A percentile compares a stretch with the other conserved stretches of the same genome.
Conservation (phyloP, 2,329 filamentous ascomycete species). For the Fusarium solani-melongenae region DNA sequence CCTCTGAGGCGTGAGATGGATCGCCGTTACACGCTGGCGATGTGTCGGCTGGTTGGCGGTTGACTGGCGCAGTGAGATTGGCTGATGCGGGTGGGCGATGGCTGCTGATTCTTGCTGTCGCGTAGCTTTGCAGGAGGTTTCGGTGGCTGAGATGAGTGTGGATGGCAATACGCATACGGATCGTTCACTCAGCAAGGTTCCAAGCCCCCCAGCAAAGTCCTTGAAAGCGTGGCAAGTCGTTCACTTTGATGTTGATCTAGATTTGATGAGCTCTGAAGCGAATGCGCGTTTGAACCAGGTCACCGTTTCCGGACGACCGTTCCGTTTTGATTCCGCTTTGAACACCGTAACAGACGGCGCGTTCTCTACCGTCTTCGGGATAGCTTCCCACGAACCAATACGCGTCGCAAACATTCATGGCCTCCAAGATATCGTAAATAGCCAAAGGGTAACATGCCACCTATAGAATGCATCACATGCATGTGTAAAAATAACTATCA, state of each 20-base stretch:
- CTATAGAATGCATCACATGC: neutral
- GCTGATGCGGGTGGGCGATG: slow-evolving; percentile 19
- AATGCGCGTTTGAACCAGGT: slow-evolving; percentile 30
- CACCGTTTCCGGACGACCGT: slow-evolving; percentile 21
- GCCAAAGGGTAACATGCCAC: neutral
- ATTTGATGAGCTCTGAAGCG: slow-evolving; percentile 28
- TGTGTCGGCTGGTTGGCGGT: slow-evolving; percentile 14
- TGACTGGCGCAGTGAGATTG: slow-evolving; percentile 29
- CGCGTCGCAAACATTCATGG: neutral
- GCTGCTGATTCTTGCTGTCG: slow-evolving; percentile 14
- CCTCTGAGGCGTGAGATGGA: slow-evolving; percentile 1
- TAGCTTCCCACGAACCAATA: neutral
- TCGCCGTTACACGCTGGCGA: slow-evolving; percentile 24
- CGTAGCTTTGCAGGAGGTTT: slow-evolving; percentile 12
- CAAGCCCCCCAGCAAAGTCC: slow-evolving; percentile 3
- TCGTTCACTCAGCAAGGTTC: neutral
- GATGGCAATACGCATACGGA: neutral
- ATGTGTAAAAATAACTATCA: neutral
- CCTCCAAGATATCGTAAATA: neutral
- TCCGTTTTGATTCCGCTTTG: slow-evolving; percentile 12
- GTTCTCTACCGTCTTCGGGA: neutral
- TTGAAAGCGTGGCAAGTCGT: slow-evolving; percentile 3
- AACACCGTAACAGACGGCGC: slow-evolving; percentile 23
- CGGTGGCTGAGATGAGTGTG: neutral
- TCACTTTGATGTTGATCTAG: slow-evolving; percentile 27